phyloP scores from a whole-genome alignment of 2,329 filamentous ascomycete genomes.

The Colletotrichum acutatum region DNA sequence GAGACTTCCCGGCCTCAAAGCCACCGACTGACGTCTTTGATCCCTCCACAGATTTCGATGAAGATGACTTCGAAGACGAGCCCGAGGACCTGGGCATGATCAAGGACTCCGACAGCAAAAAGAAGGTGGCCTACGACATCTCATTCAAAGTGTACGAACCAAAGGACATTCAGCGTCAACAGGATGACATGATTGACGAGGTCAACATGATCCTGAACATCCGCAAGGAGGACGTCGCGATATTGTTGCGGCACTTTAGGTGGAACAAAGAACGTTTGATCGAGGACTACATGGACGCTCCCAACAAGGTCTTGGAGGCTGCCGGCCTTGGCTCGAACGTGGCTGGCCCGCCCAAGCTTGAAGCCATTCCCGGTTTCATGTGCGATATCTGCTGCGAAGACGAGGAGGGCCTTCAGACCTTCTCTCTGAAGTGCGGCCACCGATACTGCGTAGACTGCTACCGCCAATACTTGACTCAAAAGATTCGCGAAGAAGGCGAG shows the following conservation, averaged over 20 bases:
- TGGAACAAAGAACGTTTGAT: slow-evolving; percentile 98
- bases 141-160: slow-evolving; percentile 86
- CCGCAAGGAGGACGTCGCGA: slow-evolving; percentile 88
- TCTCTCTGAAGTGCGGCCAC: slow-evolving; percentile 95
- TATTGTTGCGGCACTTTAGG: slow-evolving; percentile 86
- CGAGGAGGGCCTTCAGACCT: slow-evolving; percentile 78
- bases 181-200: slow-evolving; percentile 87
- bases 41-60: slow-evolving; percentile 62
- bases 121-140: slow-evolving; percentile 82
- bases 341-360: slow-evolving; percentile 72
- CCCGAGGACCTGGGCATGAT: slow-evolving; percentile 65
- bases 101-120: slow-evolving; percentile 76
- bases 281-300: slow-evolving; percentile 94
- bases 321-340: slow-evolving; percentile 80
- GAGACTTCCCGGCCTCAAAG: slow-evolving; percentile 31
- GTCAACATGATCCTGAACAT: slow-evolving; percentile 93
- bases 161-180: slow-evolving; percentile 83
- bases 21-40: slow-evolving; percentile 11
- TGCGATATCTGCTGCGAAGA: slow-evolving; percentile 99
- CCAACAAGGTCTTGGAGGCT: slow-evolving; percentile 81
- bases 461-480: slow-evolving; percentile 87
- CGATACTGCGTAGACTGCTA: slow-evolving; percentile 95
- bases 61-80: slow-evolving; percentile 67
- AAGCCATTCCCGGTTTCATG: slow-evolving; percentile 79
- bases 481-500: slow-evolving; percentile 95